Conservation (phyloP, 2,329 filamentous ascomycete genomes). For the Neospermospora avenae region DNA sequence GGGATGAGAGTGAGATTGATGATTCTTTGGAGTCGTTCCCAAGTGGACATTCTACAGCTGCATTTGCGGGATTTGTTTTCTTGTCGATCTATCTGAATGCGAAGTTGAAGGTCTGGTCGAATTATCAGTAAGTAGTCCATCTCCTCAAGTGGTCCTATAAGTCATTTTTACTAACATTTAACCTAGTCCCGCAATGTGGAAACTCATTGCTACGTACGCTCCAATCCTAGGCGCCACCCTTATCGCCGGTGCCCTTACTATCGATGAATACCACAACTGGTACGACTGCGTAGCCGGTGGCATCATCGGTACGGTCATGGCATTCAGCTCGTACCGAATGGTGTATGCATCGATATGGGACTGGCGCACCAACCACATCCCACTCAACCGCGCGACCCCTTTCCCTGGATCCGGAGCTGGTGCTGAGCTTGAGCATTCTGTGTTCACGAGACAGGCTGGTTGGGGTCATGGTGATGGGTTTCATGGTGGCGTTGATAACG, state of each 20-base stretch:
- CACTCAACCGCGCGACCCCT: slow-evolving; percentile 55
- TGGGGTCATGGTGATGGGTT: slow-evolving; percentile 46
- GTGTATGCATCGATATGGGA: slow-evolving; percentile 67
- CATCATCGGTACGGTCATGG: slow-evolving; percentile 61
- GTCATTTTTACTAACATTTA: background rate
- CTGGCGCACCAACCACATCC: slow-evolving; percentile 64
- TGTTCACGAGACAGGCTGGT: slow-evolving; percentile 57
- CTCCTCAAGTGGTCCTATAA: background rate
- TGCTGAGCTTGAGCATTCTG: slow-evolving; percentile 49
- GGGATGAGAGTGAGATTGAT: slow-evolving; percentile 60
- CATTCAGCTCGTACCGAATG: slow-evolving; percentile 64
- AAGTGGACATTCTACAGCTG: slow-evolving; percentile 70
- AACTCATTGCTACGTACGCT: slow-evolving; percentile 60
- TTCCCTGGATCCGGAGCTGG: slow-evolving; percentile 42
- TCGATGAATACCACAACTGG: slow-evolving; percentile 74
- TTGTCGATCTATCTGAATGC: slow-evolving; percentile 73
- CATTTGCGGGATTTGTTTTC: slow-evolving; percentile 69
- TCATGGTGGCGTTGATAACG: slow-evolving; percentile 3
- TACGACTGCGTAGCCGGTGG: slow-evolving; percentile 69
- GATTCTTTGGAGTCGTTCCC: slow-evolving; percentile 70
- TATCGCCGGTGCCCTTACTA: slow-evolving; percentile 67
- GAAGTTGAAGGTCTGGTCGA: slow-evolving; percentile 71
- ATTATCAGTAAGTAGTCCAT: slow-evolving; percentile 51
- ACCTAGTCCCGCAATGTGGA: slow-evolving; percentile 62
- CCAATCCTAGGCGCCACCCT: slow-evolving; percentile 65